Evolutionary conservation across 2,329 filamentous ascomycete genomes (phyloP), one percentile per base, ranked within the genome.

Genomic region (Penicillium thymicola): DNA sequence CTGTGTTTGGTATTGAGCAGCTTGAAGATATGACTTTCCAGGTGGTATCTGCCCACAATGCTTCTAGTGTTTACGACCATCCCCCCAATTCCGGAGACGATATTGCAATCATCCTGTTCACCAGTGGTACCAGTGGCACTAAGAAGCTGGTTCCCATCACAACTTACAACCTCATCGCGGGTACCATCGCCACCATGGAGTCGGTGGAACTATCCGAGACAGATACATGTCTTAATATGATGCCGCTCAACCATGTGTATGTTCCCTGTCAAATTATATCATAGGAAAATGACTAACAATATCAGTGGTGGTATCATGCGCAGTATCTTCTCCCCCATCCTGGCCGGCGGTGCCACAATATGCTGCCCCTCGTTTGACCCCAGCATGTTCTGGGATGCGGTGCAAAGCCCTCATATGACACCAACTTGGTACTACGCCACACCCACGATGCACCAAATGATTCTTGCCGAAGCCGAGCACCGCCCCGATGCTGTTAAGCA

Each of bases 361-460:
- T 83, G 81, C 67, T 84, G 81, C 58, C 67, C 77, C 13, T 78
- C 76, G 1, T 84, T 83, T 62, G 81, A 84, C 46, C 78, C 81
- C 2, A 80, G 76, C 61, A 71, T 82, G 16, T 84, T 85, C 65
- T 84, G 82, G 81, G 80, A 83, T 60, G 74, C 80, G 16, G 75
- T 81, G 5, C 75, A 82, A 55, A 72, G 75, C 36, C 71, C 75
- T 25, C 21, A 45, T 3, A 62, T 60, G 58, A 65, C 70, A 6
- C 79, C 81, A 1, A 83, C 81, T 0, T 84, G 82, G 82, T 84
- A 84, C 66, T 84, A 84, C 63, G 82, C 81, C 1, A 82, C 81
- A 13, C 82, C 81, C 1, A 81, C 80, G 1, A 84, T 84, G 80
- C 82, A 84, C 59, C 77, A 80, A 10, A 72, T 82, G 54, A 82